phyloP scores from a whole-genome alignment of 176 grass and related monocot genomes.

The Carex scoparia region DNA sequence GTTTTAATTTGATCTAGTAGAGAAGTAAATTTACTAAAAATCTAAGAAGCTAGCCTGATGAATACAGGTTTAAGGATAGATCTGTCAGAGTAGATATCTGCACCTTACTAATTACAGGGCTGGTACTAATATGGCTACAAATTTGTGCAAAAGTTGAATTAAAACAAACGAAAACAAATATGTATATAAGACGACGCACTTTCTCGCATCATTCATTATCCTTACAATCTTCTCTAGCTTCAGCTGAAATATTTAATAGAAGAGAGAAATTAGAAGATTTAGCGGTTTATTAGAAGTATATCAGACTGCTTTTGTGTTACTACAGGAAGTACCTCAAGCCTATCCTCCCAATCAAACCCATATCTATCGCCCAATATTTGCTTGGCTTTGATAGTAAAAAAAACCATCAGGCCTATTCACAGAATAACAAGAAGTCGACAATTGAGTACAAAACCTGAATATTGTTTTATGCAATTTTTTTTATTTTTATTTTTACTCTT shows the following conservation, averaged over 20 bases:
- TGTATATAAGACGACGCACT: slow-evolving; percentile 31
- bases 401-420: slow-evolving; percentile 48
- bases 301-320: neutral
- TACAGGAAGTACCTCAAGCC: slow-evolving; percentile 44
- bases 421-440: slow-evolving; percentile 19
- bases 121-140: neutral
- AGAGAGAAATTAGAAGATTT: slow-evolving; percentile 8
- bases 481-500: neutral
- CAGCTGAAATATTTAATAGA: slow-evolving; percentile 46
- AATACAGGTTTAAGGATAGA: neutral
- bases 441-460: neutral
- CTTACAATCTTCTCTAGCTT: slow-evolving; percentile 50
- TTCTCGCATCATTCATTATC: slow-evolving; percentile 64
- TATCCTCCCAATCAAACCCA: slow-evolving; percentile 67
- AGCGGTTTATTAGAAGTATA: neutral
- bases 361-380: slow-evolving; percentile 39
- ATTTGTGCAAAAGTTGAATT: neutral
- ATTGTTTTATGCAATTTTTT: neutral
- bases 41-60: neutral
- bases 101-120: neutral
- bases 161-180: neutral
- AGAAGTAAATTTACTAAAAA: neutral
- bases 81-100: neutral
- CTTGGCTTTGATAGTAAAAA: slow-evolving; percentile 56
- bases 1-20: no score